Base-by-base conservation (phyloP, 2,329 filamentous ascomycete genomes). In the Coniella vitis region DNA sequence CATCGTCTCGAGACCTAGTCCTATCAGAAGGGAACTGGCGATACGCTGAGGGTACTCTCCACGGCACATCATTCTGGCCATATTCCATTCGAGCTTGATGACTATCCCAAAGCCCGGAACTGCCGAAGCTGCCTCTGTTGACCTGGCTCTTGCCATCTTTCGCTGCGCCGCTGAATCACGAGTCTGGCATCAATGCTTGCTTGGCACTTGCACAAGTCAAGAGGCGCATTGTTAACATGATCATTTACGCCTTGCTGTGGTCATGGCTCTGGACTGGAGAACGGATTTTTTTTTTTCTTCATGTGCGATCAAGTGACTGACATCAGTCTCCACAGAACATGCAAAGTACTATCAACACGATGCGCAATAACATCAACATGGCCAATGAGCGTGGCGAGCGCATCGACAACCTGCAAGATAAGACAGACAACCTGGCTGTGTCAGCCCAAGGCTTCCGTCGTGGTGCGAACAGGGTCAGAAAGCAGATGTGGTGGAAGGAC, bases 401-500 rank as follows among this genome's bases (percentile, higher is more conserved):
- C 60, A 80, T 96, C 54, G 87, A 95, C 68, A 83, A 84, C 43
- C 81, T 96, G 54, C 87, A 95, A 72, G 86, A 93, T 69, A 95
- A 95, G 79, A 96, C 87, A 57, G 84, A 96, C 73, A 94, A 95
- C 71, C 79, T 98, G 58, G 90, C 90, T 53, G 82, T 85, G 55
- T 95, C 90, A 32, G 91, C 93, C 52, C 90, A 95, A 69, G 90
- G 89, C 55, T 98, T 98, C 81, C 88, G 90, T 63, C 85, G 90
- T 58, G 91, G 93, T 57, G 93, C 94, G 70, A 98, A 97, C 76
- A 79, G 89, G 61, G 91, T 98, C 60, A 84, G 93, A 69, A 91
- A 90, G 77, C 84, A 95, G 71, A 97, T 97, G 91, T 97, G 91
- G 91, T 97, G 90, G 91, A 97, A 97, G 80, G 91, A 97, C 65